These are phyloP conservation scores for Acrasis kona DNA, from an alignment of 78 protist species.

Conservation along the genomic window DNA sequence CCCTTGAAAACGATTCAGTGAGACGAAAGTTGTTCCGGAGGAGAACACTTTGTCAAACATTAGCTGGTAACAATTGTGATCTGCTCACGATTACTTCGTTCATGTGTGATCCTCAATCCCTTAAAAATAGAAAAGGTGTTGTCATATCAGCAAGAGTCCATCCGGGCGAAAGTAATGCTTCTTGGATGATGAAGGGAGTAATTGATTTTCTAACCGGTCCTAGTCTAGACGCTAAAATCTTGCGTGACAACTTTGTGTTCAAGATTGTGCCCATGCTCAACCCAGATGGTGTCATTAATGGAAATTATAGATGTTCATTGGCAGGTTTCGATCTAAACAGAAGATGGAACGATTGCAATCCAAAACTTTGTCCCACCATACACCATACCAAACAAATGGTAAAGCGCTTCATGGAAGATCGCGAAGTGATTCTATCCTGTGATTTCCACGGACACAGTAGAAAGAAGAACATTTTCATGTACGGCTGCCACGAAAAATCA, in stretches of 20 bases:
- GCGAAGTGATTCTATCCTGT: not conserved
- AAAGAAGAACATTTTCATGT: not conserved
- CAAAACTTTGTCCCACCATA: slow-evolving; percentile 26
- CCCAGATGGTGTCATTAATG: slow-evolving; percentile 68
- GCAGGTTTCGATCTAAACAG: slow-evolving; percentile 57
- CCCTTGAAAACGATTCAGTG: not conserved
- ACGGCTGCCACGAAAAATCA: too few species aligned
- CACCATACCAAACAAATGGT: slow-evolving; percentile 5
- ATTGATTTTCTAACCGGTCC: slow-evolving; percentile 41
- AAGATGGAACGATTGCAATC: slow-evolving; percentile 20
- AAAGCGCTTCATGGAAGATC: not conserved
- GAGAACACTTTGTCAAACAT: slow-evolving; percentile 33
- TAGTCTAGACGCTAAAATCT: slow-evolving; percentile 21
- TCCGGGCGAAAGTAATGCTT: slow-evolving; percentile 74
- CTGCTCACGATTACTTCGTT: slow-evolving; percentile 32
- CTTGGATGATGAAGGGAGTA: slow-evolving; percentile 60
- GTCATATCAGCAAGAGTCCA: slow-evolving; percentile 76
- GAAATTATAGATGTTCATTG: slow-evolving; percentile 43
- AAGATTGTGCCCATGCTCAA: slow-evolving; percentile 66
- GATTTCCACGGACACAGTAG: not conserved
- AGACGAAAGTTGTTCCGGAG: slow-evolving; percentile 2
- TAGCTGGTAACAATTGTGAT: slow-evolving; percentile 23
- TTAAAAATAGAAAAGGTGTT: slow-evolving; percentile 7
- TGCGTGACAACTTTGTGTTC: slow-evolving; percentile 50
- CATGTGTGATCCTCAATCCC: not conserved